These are phyloP conservation scores for Breynia disticha DNA, from an alignment of 441 rosid species.

Conservation along the genomic window DNA sequence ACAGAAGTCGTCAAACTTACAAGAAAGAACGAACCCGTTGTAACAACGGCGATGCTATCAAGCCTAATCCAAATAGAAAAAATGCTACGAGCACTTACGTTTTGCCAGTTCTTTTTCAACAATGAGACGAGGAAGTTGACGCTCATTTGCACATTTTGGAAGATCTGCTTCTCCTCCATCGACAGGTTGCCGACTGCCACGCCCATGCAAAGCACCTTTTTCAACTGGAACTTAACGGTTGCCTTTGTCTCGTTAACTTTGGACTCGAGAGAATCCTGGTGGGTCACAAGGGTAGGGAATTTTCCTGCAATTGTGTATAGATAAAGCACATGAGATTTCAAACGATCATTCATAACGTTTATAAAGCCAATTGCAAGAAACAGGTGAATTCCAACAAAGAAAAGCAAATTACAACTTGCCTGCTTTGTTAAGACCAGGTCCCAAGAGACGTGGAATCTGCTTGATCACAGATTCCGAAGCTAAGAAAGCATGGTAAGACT, in stretches of 20 bases:
- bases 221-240: constrained; percentile 72
- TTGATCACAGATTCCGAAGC: constrained; percentile 97
- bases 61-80: background rate
- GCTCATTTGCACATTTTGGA: constrained; percentile 92
- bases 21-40: background rate
- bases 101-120: constrained; percentile 96
- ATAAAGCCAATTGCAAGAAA: background rate
- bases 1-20: background rate
- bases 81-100: constrained; percentile 35
- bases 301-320: constrained; percentile 50
- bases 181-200: constrained; percentile 78
- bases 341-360: background rate
- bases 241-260: constrained; percentile 98
- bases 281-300: constrained; percentile 88
- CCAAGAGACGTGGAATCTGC: constrained; percentile 97
- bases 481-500: constrained; percentile 86
- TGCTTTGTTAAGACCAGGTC: constrained; percentile 99
- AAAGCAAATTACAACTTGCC: constrained; percentile 41
- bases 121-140: constrained; percentile 85
- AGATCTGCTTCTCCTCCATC: constrained; percentile 94
- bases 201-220: constrained; percentile 98
- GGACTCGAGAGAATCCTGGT: constrained; percentile 86
- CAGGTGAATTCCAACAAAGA: background rate
- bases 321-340: background rate
- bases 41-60: background rate